Evolutionary conservation across 2,329 filamentous ascomycete genomes (phyloP).

Genomic region (Sclerotinia trifoliorum): DNA sequence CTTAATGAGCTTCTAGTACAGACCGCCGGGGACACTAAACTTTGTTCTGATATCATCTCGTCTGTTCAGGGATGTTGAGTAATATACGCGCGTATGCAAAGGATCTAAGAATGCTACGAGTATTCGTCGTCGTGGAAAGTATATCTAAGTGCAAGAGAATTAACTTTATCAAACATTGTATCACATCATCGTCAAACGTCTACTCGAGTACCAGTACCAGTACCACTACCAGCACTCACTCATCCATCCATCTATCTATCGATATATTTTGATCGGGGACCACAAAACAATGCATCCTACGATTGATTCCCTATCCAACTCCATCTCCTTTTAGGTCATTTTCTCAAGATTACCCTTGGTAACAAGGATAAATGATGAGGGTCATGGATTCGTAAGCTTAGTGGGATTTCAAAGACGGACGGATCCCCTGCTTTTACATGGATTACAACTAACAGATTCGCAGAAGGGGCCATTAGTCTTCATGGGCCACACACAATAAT

Average conservation of each 20-base stretch:
- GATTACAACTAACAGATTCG: neutral
- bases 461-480: slow-evolving; percentile 13
- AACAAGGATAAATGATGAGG: slow-evolving; percentile 3
- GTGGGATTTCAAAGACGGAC: slow-evolving; percentile 7
- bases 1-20: neutral
- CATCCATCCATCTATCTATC: neutral
- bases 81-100: neutral
- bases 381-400: slow-evolving; percentile 21
- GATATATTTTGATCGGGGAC: neutral
- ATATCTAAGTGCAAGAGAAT: neutral
- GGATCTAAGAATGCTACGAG: neutral
- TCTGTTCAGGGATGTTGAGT: neutral
- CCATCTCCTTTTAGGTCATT: neutral
- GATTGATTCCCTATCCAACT: neutral
- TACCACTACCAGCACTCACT: neutral
- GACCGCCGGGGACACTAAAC: neutral
- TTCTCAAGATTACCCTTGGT: neutral
- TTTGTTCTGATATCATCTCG: slow-evolving; percentile 11
- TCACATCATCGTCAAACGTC: neutral
- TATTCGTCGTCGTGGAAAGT: neutral
- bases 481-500: neutral
- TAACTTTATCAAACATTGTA: neutral
- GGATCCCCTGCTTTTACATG: slow-evolving; percentile 6
- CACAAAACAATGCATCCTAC: neutral
- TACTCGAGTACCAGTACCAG: neutral